These are phyloP conservation scores for Dryas integrifolia DNA, from an alignment of 331 rosid genomes.

Conservation along the genomic window DNA sequence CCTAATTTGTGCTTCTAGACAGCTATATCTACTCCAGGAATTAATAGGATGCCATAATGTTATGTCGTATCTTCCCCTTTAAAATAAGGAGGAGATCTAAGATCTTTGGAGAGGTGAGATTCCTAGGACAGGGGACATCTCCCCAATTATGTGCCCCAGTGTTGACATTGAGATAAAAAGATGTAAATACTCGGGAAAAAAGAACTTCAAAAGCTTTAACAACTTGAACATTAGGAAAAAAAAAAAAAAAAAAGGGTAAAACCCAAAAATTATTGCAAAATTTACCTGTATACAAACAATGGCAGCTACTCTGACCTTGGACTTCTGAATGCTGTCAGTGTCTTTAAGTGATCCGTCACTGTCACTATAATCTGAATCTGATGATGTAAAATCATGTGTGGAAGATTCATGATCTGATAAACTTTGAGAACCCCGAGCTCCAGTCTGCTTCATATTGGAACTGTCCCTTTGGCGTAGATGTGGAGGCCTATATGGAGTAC, in stretches of 20 bases:
- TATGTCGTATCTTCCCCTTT: neutral
- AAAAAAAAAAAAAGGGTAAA: neutral
- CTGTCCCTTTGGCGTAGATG: conserved; percentile 73
- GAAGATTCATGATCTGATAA: conserved; percentile 55
- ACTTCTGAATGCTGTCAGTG: conserved; percentile 40
- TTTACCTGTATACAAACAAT: conserved; percentile 76
- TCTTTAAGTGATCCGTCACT: conserved; percentile 68
- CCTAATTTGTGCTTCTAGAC: neutral
- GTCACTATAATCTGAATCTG: conserved; percentile 92
- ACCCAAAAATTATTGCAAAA: conserved; percentile 9
- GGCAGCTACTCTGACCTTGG: conserved; percentile 84
- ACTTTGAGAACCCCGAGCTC: conserved; percentile 37
- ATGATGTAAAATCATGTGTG: conserved; percentile 51
- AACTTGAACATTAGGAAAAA: neutral
- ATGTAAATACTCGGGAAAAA: neutral
- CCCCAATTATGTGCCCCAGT: neutral
- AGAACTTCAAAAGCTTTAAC: neutral
- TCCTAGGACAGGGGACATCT: neutral
- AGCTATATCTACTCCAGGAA: neutral
- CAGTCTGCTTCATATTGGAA: conserved; percentile 45
- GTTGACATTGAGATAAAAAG: neutral
- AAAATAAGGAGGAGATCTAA: neutral
- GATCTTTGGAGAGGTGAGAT: neutral
- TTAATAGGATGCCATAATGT: neutral
- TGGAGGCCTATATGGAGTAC: conserved; percentile 75